Evolutionary conservation across 192 early-diverging fungal genomes (phyloP).

Genomic region (Spizellomyces sp.): DNA sequence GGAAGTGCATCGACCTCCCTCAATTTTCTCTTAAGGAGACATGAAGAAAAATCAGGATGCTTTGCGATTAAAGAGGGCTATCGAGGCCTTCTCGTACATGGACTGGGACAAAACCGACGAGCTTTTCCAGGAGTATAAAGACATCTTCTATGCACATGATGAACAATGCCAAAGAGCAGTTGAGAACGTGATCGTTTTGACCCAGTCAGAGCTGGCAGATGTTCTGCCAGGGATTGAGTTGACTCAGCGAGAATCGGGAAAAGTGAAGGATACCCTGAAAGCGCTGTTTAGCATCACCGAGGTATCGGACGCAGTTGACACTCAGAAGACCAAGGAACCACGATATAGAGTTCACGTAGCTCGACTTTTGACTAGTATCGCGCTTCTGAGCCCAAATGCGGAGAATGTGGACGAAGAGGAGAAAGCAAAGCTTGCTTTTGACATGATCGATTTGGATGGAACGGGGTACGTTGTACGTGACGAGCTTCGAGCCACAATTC

Average conservation of each 20-base stretch:
- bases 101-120: constrained; percentile 12
- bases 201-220: constrained; percentile 4
- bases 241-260: neutral
- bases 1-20: too few species aligned
- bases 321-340: neutral
- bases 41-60: constrained; percentile 6
- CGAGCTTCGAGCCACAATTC: constrained; percentile 2
- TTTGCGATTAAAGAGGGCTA: neutral
- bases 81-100: constrained; percentile 5
- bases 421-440: constrained; percentile 7
- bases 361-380: constrained; percentile 3
- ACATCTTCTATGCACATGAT: neutral
- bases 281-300: constrained; percentile 7
- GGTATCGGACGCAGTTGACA: neutral
- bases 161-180: neutral
- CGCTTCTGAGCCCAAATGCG: neutral
- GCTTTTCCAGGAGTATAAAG: neutral
- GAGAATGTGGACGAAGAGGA: constrained; percentile 4
- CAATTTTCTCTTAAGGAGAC: neutral
- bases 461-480: constrained; percentile 5
- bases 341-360: neutral
- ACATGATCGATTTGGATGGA: constrained; percentile 10
- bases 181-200: neutral
- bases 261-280: neutral
- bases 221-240: constrained; percentile 5